These are phyloP conservation scores for Acacia pycnantha DNA, from an alignment of 331 rosid species.

Conservation along the genomic window DNA sequence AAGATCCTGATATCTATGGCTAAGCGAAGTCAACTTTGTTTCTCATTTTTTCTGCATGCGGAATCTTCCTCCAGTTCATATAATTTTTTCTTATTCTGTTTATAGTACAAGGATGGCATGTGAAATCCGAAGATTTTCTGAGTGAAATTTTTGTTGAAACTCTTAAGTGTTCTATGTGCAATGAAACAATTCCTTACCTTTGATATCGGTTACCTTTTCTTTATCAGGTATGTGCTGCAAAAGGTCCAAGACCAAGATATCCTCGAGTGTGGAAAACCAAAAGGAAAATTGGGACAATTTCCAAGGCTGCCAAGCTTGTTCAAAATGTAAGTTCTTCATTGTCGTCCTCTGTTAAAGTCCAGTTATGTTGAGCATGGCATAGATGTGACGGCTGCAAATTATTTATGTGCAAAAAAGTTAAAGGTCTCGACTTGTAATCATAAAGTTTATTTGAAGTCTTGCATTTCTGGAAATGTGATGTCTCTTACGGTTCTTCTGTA, in stretches of 20 bases:
- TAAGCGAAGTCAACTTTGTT: neutral
- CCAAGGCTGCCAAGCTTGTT: conserved; percentile 81
- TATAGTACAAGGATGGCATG: neutral
- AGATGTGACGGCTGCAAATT: conserved; percentile 1
- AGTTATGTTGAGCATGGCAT: neutral
- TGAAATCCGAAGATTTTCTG: conserved; percentile 5
- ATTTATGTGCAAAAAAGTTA: neutral
- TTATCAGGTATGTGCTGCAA: conserved; percentile 76
- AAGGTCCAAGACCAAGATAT: conserved; percentile 92
- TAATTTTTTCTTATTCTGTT: neutral
- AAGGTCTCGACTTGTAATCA: neutral
- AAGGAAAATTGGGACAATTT: conserved; percentile 75
- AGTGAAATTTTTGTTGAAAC: neutral
- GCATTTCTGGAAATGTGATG: conserved; percentile 16
- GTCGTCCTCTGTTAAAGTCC: neutral
- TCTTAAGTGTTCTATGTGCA: neutral
- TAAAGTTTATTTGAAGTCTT: neutral
- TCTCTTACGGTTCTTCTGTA: conserved; percentile 26
- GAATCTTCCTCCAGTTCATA: neutral
- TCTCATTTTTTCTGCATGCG: neutral
- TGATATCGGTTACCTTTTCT: neutral
- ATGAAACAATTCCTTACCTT: neutral
- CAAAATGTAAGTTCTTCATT: conserved; percentile 54
- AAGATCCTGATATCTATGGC: conserved; percentile 32
- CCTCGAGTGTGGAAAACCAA: conserved; percentile 90